Conservation (phyloP, 78 protist genomes). For the Dictyostelium purpureum region DNA sequence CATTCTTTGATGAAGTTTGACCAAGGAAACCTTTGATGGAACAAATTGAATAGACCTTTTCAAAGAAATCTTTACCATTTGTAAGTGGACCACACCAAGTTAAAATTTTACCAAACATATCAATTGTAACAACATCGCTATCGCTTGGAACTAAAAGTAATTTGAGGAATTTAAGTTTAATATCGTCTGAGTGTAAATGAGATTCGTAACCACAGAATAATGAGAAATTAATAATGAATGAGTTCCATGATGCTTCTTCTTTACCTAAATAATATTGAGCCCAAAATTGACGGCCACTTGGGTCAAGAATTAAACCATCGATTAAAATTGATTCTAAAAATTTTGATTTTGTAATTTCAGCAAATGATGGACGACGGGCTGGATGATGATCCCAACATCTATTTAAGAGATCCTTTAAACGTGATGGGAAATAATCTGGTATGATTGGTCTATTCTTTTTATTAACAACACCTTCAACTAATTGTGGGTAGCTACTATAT, state of each 20-base stretch:
- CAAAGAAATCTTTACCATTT: constrained; percentile 65
- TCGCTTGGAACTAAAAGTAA: constrained; percentile 60
- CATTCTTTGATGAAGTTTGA: constrained; percentile 64
- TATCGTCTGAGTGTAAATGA: neutral
- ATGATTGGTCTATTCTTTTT: constrained; percentile 59
- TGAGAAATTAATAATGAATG: constrained; percentile 26
- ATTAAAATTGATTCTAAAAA: constrained; percentile 63
- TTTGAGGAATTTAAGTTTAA: constrained; percentile 58
- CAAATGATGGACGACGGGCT: constrained; percentile 67
- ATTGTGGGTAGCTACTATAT: constrained; percentile 23
- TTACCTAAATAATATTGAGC: constrained; percentile 66
- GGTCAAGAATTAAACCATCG: constrained; percentile 56
- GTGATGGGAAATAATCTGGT: constrained; percentile 62
- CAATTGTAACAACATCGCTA: constrained; percentile 59
- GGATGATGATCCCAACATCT: constrained; percentile 82
- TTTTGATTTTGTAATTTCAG: constrained; percentile 37
- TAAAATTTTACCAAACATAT: constrained; percentile 69
- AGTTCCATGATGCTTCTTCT: constrained; percentile 36
- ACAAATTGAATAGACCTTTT: constrained; percentile 33
- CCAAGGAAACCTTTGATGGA: constrained; percentile 80
- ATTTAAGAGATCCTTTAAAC: constrained; percentile 55
- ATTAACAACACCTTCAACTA: constrained; percentile 75
- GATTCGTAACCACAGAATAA: constrained; percentile 24
- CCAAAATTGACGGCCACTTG: constrained; percentile 69
- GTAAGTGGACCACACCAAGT: constrained; percentile 81